Evolutionary conservation across 495 filamentous ascomycete genomes (phyloP), one percentile per base, ranked within the genome.

Genomic region (Podospora pseudopauciseta): DNA sequence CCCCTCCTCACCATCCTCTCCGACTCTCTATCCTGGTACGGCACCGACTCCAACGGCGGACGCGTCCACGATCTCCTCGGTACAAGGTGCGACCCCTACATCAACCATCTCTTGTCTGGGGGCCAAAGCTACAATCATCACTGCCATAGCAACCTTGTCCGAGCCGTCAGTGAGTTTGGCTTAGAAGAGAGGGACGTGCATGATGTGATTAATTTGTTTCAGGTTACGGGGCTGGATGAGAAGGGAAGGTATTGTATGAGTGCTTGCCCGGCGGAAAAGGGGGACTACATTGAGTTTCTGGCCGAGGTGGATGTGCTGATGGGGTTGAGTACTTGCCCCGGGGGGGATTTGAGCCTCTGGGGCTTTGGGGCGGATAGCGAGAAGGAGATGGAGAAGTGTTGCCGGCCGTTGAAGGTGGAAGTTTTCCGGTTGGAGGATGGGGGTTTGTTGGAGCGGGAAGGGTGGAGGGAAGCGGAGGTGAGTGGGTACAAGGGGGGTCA

Each of bases 171-270:
- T 1, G 88, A 87, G 0, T 88, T 84, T 73, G 90, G 89, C 0
- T 71, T 93, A 63, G 85, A 82, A 11, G 91, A 94, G 75, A 78
- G 84, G 57, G 90, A 93, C 78, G 86, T 93, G 13, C 91, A 93
- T 70, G 90, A 94, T 78, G 90, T 94, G 1, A 78, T 94, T 64
- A 93, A 94, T 74, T 83, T 94, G 26, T 94, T 95, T 71, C 90
- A 93, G 73, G 90, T 92, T 27, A 93, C 91, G 0, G 90, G 90
- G 0, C 74, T 93, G 65, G 86, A 93, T 68, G 81, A 86, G 61
- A 78, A 90, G 66, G 91, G 89, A 1, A 84, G 87, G 58, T 95
- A 93, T 66, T 93, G 90, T 67, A 94, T 94, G 91, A 84, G 74
- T 69, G 83, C 89, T 0, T 90, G 87, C 56, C 91, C 91, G 1